Evolutionary conservation across 306 rosid species (phyloP).

Genomic region (Gleditsia sinensis): DNA sequence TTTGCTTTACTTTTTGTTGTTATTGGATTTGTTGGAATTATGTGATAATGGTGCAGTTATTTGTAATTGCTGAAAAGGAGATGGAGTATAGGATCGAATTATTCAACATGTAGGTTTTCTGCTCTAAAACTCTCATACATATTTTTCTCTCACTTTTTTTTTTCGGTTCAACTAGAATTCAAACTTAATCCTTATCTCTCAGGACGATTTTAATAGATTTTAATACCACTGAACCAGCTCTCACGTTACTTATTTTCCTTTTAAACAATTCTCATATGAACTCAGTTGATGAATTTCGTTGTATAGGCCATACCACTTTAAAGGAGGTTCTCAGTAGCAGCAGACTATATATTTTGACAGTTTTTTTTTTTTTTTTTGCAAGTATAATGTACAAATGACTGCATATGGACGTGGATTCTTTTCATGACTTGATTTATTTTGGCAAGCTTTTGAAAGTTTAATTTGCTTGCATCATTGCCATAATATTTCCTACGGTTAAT

Average conservation of each 20-base stretch:
- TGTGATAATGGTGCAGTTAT: slow-evolving; percentile 56
- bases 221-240: too few species aligned
- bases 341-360: too few species aligned
- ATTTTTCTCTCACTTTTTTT: background rate
- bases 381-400: slow-evolving; percentile 3
- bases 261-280: too few species aligned
- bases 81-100: slow-evolving; percentile 93
- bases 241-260: too few species aligned
- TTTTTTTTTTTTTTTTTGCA: too few species aligned
- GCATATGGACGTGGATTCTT: background rate
- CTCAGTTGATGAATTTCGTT: too few species aligned
- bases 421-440: background rate
- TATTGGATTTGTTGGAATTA: slow-evolving; percentile 11
- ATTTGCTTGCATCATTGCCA: background rate
- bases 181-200: too few species aligned
- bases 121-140: background rate
- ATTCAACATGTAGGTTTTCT: slow-evolving; percentile 81
- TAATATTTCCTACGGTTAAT: slow-evolving; percentile 23
- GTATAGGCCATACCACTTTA: too few species aligned
- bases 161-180: background rate
- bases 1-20: background rate
- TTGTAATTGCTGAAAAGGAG: slow-evolving; percentile 97
- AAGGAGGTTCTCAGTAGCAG: background rate
- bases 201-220: too few species aligned
- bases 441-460: background rate